A percentile compares a stretch with the other conserved stretches of the same genome.
These are phyloP conservation scores for Cetraspora pellucida DNA, from an alignment of 192 early-diverging fungal species.

Conservation along the genomic window DNA sequence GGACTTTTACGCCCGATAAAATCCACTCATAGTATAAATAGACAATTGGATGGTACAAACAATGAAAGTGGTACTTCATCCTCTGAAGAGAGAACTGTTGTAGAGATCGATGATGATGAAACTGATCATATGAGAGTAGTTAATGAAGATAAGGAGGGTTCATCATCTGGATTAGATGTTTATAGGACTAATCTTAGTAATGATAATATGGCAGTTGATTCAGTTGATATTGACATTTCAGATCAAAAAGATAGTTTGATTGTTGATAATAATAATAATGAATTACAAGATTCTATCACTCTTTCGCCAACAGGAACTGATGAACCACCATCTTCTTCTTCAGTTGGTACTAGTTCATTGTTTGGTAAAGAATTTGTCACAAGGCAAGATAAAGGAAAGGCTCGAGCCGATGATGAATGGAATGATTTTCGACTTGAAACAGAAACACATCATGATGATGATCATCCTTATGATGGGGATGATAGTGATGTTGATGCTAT, in stretches of 20 bases:
- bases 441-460: slow-evolving; percentile 33
- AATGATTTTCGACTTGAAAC: background rate
- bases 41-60: background rate
- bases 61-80: slow-evolving; percentile 30
- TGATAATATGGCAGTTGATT: slow-evolving; percentile 12
- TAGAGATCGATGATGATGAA: slow-evolving; percentile 27
- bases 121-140: background rate
- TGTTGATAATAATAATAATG: background rate
- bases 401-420: slow-evolving; percentile 18
- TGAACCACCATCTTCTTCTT: slow-evolving; percentile 7
- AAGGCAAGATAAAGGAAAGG: slow-evolving; percentile 28
- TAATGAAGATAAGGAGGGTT: background rate
- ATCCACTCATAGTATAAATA: background rate
- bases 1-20: slow-evolving; percentile 36
- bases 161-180: background rate
- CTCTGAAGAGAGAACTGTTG: slow-evolving; percentile 25
- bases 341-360: background rate
- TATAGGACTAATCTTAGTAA: background rate
- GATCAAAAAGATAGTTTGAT: background rate
- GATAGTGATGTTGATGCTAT: slow-evolving; percentile 47
- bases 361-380: background rate
- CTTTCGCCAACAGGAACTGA: slow-evolving; percentile 15
- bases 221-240: slow-evolving; percentile 4
- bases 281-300: background rate
- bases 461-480: slow-evolving; percentile 43